A percentile compares a stretch with the other conserved stretches of the same genome.
phyloP scores from a whole-genome alignment of 495 filamentous ascomycete species.

The Aspergillus biplanus region DNA sequence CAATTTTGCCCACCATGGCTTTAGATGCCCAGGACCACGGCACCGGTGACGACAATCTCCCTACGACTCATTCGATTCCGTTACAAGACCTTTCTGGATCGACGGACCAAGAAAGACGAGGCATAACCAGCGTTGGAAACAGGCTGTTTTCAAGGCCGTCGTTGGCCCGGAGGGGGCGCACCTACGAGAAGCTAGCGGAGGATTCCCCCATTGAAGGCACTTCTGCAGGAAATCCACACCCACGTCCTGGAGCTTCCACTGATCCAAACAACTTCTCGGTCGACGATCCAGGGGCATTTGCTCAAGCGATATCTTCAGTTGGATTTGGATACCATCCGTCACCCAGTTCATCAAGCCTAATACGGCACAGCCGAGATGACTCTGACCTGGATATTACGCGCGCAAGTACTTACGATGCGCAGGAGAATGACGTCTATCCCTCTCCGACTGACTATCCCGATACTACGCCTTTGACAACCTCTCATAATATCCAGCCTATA shows the following conservation, averaged over 20 bases:
- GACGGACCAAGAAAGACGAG: conserved; percentile 44
- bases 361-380: conserved; percentile 28
- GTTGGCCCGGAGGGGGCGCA: conserved; percentile 37
- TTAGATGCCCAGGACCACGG: conserved; percentile 56
- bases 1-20: conserved; percentile 59
- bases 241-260: conserved; percentile 30
- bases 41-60: conserved; percentile 46
- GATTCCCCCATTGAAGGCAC: conserved; percentile 49
- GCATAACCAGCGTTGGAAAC: conserved; percentile 34
- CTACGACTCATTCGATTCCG: conserved; percentile 74
- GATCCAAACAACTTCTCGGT: conserved; percentile 47
- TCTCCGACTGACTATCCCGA: conserved; percentile 63
- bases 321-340: conserved; percentile 58
- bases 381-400: conserved; percentile 40
- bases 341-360: conserved; percentile 29
- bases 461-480: conserved; percentile 65
- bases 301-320: conserved; percentile 62
- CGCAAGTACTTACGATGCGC: conserved; percentile 30
- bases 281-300: conserved; percentile 57
- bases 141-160: conserved; percentile 43
- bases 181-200: conserved; percentile 58
- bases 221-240: conserved; percentile 28
- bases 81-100: conserved; percentile 76
- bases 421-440: conserved; percentile 55
- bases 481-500: conserved; percentile 66